Evolutionary conservation across 768 basidiomycete genomes (phyloP), one percentile per base, ranked within the genome.

Genomic region (Termitomyces eurrhizus): DNA sequence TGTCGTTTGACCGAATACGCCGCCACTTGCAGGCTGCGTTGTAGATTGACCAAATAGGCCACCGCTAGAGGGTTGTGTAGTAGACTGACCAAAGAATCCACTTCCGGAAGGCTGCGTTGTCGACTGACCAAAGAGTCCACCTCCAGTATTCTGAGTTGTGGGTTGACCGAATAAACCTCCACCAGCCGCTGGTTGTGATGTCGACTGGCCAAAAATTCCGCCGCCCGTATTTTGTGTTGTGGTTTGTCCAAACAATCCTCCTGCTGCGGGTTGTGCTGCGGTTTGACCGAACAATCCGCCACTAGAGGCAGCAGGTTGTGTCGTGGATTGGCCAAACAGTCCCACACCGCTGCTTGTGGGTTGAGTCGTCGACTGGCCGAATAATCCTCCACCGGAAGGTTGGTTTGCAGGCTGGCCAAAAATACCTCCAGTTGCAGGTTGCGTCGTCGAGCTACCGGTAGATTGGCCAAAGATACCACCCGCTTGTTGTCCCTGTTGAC

Each of bases 191-290:
- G 65, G 64, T 41, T 67, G 63, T 29, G 52, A 55, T 35, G 53
- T 37, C 8, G 61, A 37, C 21, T 62, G 62, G n/a, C 66, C 68
- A 41, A 69, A 68, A 6, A 60, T 21, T 33, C 57, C 61, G 7
- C 45, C 46, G 5, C 57, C 61, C 12, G 56, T 56, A 36, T 46
- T 48, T 21, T 57, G 56, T 18, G 60, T 41, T 29, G 57, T 44
- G 42, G 66, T 57, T 44, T 74, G 76, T 2, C 75, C 71, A 51
- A 79, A 79, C n/a, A 75, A 54, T 21, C 64, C 60, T 1, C 74
- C 71, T 57, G 67, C 44, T 69, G 62, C 24, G 33, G 66, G 64
- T 45, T 67, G 63, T 14, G 48, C 52, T 21, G 50, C 35, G 8
- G 61, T 21, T 36, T 62, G 62, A 16, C 68, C 68, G 36, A 69